Evolutionary conservation across 345 rosid genomes (phyloP), one percentile per base, ranked within the genome.

Genomic region (Salix suchowensis): DNA sequence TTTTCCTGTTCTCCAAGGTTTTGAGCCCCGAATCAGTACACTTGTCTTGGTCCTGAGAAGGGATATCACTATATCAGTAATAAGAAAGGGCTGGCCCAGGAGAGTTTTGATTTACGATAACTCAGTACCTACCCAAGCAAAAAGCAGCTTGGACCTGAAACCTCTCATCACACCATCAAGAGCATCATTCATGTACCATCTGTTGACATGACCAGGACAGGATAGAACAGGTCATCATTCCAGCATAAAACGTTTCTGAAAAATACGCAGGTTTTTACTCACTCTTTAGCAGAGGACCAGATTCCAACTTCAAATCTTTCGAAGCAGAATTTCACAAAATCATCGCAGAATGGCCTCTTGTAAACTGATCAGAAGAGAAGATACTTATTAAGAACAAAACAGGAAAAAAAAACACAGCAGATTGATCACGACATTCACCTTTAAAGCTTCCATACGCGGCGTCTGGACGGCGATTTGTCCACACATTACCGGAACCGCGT

Each of bases 301-400:
- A 87, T 76, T 70, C 86, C 89, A 14, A 87, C 87, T 85, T 87
- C 80, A 37, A 86, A 87, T 67, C 80, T 79, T 42, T 86, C 83
- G n/a, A 87, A 80, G 61, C 89, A 84, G 11, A 89, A 86, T 66
- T 76, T 76, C 34, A 89, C 32, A 11, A 87, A 87, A 0, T 82
- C 87, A 10, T 79, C 83, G 24, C 82, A 77, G 74, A 80, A 79
- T 23, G 90, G 87, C 72, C 89, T 82, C 81, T 79, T 89, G 67
- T 77, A 89, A 58, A 89, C 89, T 89, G 78, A 44, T 44, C 48
- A 44, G 48, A 11, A 44, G 55, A 61, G 19, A 15, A 58, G 8
- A 39, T 39, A 19, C 19, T 1, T 28, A 62, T 28, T 23, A 71
- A 28, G 9, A 37, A 21, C 13, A 36, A 21, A 23, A 7, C n/a